Percentiles rank a stretch among this genome's conserved stretches.
Conservation (phyloP, 768 basidiomycete genomes). For the Mrakia frigida region DNA sequence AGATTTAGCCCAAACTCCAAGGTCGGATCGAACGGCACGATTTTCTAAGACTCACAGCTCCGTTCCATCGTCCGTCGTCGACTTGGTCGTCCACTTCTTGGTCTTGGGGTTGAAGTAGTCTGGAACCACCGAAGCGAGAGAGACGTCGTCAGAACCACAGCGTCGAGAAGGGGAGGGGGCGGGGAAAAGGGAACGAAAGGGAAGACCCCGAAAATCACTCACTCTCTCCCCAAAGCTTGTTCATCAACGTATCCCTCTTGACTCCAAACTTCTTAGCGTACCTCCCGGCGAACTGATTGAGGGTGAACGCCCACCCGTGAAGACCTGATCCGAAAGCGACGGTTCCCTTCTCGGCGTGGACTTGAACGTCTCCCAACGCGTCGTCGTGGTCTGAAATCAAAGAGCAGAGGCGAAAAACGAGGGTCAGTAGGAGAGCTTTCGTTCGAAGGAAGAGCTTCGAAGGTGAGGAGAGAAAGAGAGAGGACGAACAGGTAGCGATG, state of each 20-base stretch:
- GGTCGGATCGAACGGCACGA: too few species aligned
- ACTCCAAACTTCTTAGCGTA: slow-evolving; percentile 99
- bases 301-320: slow-evolving; percentile 99
- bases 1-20: too few species aligned
- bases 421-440: too few species aligned
- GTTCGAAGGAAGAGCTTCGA: too few species aligned
- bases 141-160: too few species aligned
- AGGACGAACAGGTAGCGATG: slow-evolving; percentile 66
- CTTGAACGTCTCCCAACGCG: slow-evolving; percentile 95
- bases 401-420: too few species aligned
- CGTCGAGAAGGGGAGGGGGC: too few species aligned
- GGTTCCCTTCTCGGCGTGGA: slow-evolving; percentile 96
- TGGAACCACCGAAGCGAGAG: too few species aligned
- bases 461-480: too few species aligned
- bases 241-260: slow-evolving; percentile 97
- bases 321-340: slow-evolving; percentile 99
- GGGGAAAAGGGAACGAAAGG: too few species aligned
- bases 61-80: slow-evolving; percentile 71
- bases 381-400: slow-evolving; percentile 74
- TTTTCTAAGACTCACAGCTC: slow-evolving; percentile 52
- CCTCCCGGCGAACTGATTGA: slow-evolving; percentile 88
- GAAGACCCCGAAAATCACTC: too few species aligned
- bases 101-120: slow-evolving; percentile 90
- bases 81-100: slow-evolving; percentile 90
- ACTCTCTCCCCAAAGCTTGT: slow-evolving; percentile 98